A percentile compares a stretch with the other conserved stretches of the same genome.
Evolutionary conservation across 345 rosid species (phyloP).

Genomic region (Corchorus olitorius): DNA sequence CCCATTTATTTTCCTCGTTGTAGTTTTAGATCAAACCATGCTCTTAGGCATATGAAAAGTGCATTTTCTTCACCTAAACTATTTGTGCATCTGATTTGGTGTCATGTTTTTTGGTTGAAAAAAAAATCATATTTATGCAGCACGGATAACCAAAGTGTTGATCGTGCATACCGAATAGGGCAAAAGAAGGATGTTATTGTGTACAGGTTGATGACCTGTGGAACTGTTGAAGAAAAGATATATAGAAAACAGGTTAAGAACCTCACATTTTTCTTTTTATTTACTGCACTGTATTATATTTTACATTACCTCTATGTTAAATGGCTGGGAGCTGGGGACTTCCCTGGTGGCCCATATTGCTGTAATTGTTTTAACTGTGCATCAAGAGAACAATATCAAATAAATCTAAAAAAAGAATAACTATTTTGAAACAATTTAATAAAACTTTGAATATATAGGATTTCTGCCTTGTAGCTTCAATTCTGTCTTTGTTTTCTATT

Average conservation of each 20-base stretch:
- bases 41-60: neutral
- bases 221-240: conserved; percentile 98
- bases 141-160: conserved; percentile 97
- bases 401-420: neutral
- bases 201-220: conserved; percentile 93
- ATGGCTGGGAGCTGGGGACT: neutral
- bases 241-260: conserved; percentile 84
- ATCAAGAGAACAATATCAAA: neutral
- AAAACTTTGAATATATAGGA: neutral
- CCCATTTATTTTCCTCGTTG: neutral
- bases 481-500: neutral
- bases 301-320: neutral
- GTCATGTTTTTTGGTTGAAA: conserved; percentile 4
- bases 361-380: neutral
- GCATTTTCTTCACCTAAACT: conserved; percentile 2
- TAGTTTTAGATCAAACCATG: neutral
- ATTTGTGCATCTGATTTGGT: neutral
- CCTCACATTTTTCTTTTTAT: conserved; percentile 4
- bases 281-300: neutral
- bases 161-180: conserved; percentile 98
- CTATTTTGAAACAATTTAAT: neutral
- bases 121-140: conserved; percentile 42
- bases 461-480: neutral
- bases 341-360: neutral
- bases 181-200: conserved; percentile 91